Evolutionary conservation across 2,329 filamentous ascomycete genomes (phyloP), one percentile per base, ranked within the genome.

Genomic region (Fonsecaea erecta): DNA sequence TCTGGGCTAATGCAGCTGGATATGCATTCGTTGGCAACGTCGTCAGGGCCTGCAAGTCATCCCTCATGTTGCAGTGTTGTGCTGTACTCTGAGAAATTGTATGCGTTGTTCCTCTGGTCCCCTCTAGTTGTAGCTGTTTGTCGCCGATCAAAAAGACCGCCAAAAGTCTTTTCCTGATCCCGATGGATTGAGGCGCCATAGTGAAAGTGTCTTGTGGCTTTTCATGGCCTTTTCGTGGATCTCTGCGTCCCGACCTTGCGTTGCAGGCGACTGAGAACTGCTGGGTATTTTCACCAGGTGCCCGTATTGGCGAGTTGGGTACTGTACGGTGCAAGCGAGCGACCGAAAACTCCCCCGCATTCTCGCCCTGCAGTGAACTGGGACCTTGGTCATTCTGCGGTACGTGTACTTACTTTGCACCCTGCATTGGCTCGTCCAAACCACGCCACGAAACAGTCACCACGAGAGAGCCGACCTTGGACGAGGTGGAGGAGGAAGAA

Each of bases 11-110:
- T 69, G 68, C 68, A 70, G 62, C 64, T 66, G 61, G 40, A 46
- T 66, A 68, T 67, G 66, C 64, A 70, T 70, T 70, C 66, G 68
- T 55, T 70, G 68, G 68, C 68, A 70, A 54, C 62, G 54, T 65
- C 56, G 62, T 56, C 65, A 59, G 63, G 57, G 52, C 62, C 65
- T 68, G 68, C 65, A 70, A 68, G 68, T 66, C 65, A 68, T 68
- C 62, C 55, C 52, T 54, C 32, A 61, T 61, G 37, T 52, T 52
- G 67, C 53, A 60, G 64, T 58, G 64, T 43, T 63, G 63, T 64
- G 66, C 52, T 62, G 59, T 68, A 62, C 54, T 51, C 26, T 55
- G 53, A n/a, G 59, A 21, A 60, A 35, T 60, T 51, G 51, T 54
- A 56, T 52, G 60, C 61, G 56, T 51, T 59, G 59, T 63, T 62